phyloP scores from a whole-genome alignment of 805 yeast species.

The Myxozyma mucilagina region DNA sequence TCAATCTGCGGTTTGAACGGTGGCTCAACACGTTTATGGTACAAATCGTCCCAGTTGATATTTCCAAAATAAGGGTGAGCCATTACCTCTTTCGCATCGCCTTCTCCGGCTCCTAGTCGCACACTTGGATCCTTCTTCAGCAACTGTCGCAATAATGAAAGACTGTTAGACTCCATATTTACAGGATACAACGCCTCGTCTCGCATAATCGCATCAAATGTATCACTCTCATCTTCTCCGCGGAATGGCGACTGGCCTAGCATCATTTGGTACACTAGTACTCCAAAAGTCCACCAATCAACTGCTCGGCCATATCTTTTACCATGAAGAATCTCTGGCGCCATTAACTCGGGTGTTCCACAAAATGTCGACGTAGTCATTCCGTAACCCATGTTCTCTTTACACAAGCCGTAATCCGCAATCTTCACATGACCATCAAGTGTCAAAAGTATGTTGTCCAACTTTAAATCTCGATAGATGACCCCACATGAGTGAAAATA shows the following conservation, averaged over 20 bases:
- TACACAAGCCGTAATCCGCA: constrained; percentile 97
- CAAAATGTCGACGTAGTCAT: constrained; percentile 91
- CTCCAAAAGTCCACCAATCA: constrained; percentile 99
- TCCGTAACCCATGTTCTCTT: constrained; percentile 85
- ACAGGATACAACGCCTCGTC: constrained; percentile 97
- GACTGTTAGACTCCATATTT: constrained; percentile 96
- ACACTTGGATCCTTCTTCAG: constrained; percentile 82
- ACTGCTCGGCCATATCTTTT: constrained; percentile 91
- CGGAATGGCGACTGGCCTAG: constrained; percentile 95
- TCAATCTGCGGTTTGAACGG: constrained; percentile 88
- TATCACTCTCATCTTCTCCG: constrained; percentile 96
- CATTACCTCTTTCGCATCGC: constrained; percentile 93
- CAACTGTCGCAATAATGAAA: constrained; percentile 85
- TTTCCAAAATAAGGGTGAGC: constrained; percentile 90
- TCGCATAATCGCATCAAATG: constrained; percentile 90
- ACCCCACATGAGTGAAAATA: constrained; percentile 95
- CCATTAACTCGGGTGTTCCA: constrained; percentile 99
- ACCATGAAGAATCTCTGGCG: constrained; percentile 94
- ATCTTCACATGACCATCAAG: constrained; percentile 92
- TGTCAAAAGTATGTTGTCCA: constrained; percentile 89
- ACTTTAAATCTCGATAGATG: constrained; percentile 91
- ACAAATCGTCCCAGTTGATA: constrained; percentile 84
- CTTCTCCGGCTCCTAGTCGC: constrained; percentile 83
- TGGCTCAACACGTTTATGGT: constrained; percentile 69
- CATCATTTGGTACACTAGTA: constrained; percentile 91